phyloP scores from a whole-genome alignment of 2,329 filamentous ascomycete genomes.

The Alternaria gansuensis region DNA sequence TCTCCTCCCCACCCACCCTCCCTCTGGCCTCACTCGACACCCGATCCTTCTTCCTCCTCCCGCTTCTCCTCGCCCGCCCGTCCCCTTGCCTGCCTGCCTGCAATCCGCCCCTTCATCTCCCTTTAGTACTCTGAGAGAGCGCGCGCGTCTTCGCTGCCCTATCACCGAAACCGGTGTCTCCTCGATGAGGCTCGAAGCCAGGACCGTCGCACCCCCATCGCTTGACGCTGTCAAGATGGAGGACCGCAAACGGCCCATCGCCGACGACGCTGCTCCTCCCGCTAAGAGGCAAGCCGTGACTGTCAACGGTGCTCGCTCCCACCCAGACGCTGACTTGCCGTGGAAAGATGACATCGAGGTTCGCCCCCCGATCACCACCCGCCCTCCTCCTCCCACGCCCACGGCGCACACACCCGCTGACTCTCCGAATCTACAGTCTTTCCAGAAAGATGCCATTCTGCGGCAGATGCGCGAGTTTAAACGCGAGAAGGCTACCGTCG shows the following conservation, averaged over 20 bases:
- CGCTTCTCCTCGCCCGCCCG: slow-evolving; percentile 25
- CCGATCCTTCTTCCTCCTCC: slow-evolving; percentile 12
- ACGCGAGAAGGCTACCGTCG: slow-evolving; percentile 82
- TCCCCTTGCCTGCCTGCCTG: slow-evolving; percentile 38
- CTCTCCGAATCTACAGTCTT: slow-evolving; percentile 66
- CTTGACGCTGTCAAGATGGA: slow-evolving; percentile 92
- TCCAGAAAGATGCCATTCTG: slow-evolving; percentile 94
- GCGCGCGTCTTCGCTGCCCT: slow-evolving; percentile 30
- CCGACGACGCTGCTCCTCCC: slow-evolving; percentile 86
- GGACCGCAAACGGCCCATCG: slow-evolving; percentile 96
- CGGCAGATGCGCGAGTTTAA: slow-evolving; percentile 99
- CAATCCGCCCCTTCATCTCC: slow-evolving; percentile 22
- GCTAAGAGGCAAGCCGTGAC: slow-evolving; percentile 81
- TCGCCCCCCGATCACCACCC: slow-evolving; percentile 59
- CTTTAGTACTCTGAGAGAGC: slow-evolving; percentile 38
- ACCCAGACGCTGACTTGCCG: slow-evolving; percentile 73
- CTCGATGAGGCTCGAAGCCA: slow-evolving; percentile 86
- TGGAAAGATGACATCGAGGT: slow-evolving; percentile 77
- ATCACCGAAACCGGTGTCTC: slow-evolving; percentile 53
- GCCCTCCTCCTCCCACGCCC: slow-evolving; percentile 30
- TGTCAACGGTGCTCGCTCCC: slow-evolving; percentile 77
- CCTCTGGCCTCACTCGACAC: slow-evolving; percentile 39
- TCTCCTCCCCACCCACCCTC: slow-evolving; percentile 27
- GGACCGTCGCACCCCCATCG: slow-evolving; percentile 78
- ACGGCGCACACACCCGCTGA: slow-evolving; percentile 46